phyloP scores from a whole-genome alignment of 257 asterid genomes.

The Paraleonurus japonicus region DNA sequence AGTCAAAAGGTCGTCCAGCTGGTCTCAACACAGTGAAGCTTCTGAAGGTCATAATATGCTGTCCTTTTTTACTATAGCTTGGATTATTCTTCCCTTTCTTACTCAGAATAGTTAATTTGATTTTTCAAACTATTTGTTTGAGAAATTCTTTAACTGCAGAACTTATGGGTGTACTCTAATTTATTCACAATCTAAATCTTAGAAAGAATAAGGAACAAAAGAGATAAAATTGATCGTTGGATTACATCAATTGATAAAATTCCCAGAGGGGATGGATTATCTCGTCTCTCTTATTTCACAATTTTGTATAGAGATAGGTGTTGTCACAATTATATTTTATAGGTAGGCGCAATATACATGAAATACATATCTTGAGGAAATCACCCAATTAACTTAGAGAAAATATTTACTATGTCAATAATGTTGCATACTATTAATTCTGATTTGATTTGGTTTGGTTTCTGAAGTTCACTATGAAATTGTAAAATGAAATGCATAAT shows the following conservation, averaged over 20 bases:
- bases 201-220: neutral
- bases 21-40: conserved; percentile 96
- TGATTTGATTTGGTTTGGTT: neutral
- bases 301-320: neutral
- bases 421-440: neutral
- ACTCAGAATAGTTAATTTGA: conserved; percentile 4
- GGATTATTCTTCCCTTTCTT: neutral
- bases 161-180: neutral
- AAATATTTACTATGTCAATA: neutral
- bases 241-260: neutral
- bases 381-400: neutral
- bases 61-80: conserved; percentile 14
- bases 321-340: neutral
- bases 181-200: neutral
- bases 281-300: neutral
- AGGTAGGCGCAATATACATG: neutral
- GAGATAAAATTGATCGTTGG: neutral
- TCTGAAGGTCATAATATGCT: conserved; percentile 59
- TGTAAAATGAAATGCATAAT: neutral
- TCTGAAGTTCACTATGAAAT: neutral
- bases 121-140: conserved; percentile 6
- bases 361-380: neutral
- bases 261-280: neutral
- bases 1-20: conserved; percentile 70
- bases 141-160: conserved; percentile 9